Conservation (phyloP, 306 rosid species). For the Gastrolobium bilobum region DNA sequence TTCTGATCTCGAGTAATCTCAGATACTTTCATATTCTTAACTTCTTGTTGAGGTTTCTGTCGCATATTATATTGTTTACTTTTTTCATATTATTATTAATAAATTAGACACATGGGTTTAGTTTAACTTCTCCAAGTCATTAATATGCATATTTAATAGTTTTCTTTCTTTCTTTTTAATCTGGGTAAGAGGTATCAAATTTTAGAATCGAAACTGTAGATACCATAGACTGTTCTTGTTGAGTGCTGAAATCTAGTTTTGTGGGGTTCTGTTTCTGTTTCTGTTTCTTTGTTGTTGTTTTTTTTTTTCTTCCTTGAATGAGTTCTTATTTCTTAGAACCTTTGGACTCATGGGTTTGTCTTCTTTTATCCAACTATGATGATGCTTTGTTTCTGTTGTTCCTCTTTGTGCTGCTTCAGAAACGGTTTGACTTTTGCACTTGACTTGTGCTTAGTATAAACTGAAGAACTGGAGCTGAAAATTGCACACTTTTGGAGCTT, state of each 20-base stretch:
- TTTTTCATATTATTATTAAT: constrained; percentile 32
- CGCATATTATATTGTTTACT: neutral
- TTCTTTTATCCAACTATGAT: constrained; percentile 21
- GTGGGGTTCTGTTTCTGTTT: constrained; percentile 33
- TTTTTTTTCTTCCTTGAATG: neutral
- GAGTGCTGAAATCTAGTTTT: constrained; percentile 48
- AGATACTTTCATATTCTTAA: constrained; percentile 35
- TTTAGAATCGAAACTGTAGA: neutral
- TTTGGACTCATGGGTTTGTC: constrained; percentile 28
- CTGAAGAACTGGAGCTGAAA: constrained; percentile 42
- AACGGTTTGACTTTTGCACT: constrained; percentile 37
- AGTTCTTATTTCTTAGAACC: constrained; percentile 34
- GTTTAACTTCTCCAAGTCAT: constrained; percentile 29
- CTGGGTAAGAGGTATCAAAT: constrained; percentile 43
- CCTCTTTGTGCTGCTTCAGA: constrained; percentile 34
- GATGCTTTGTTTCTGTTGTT: constrained; percentile 17
- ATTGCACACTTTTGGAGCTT: constrained; percentile 23
- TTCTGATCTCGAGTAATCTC: constrained; percentile 42
- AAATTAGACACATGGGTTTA: constrained; percentile 57
- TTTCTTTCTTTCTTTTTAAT: neutral
- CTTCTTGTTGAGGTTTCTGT: constrained; percentile 28
- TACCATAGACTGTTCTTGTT: constrained; percentile 16
- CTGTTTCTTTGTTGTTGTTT: no score
- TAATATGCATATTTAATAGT: constrained; percentile 12
- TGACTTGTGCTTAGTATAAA: constrained; percentile 48